Conservation (phyloP, 345 rosid genomes). For the Jatropha curcas region DNA sequence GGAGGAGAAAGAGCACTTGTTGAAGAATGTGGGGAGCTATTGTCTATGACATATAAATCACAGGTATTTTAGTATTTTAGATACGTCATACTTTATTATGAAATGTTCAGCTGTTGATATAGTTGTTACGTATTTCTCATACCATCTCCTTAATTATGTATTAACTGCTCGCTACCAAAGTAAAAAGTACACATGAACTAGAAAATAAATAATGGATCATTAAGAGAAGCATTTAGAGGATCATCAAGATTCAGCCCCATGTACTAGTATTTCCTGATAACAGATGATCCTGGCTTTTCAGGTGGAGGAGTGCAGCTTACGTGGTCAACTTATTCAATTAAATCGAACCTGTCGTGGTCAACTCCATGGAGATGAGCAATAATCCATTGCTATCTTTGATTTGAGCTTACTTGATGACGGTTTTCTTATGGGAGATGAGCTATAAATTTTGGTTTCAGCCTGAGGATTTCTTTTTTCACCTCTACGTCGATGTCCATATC, state of each 20-base stretch:
- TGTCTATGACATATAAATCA: conserved; percentile 43
- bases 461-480: neutral
- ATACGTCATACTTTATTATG: too few species aligned
- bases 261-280: conserved; percentile 1
- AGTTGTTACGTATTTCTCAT: too few species aligned
- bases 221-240: neutral
- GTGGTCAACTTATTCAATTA: conserved; percentile 62
- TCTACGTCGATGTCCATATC: too few species aligned
- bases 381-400: neutral
- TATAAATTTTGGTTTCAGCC: too few species aligned
- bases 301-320: conserved; percentile 75
- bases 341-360: conserved; percentile 13
- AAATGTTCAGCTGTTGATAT: neutral
- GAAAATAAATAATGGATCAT: neutral
- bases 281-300: conserved; percentile 28
- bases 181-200: neutral
- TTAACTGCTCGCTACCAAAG: neutral
- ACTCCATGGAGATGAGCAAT: neutral
- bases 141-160: neutral
- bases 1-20: conserved; percentile 56
- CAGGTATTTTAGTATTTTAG: conserved; percentile 42
- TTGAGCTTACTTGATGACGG: neutral
- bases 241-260: neutral
- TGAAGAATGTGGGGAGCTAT: conserved; percentile 64
- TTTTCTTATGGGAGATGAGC: neutral